phyloP scores from a whole-genome alignment of 371 early-diverging fungal species.

The Apophysomyces variabilis region DNA sequence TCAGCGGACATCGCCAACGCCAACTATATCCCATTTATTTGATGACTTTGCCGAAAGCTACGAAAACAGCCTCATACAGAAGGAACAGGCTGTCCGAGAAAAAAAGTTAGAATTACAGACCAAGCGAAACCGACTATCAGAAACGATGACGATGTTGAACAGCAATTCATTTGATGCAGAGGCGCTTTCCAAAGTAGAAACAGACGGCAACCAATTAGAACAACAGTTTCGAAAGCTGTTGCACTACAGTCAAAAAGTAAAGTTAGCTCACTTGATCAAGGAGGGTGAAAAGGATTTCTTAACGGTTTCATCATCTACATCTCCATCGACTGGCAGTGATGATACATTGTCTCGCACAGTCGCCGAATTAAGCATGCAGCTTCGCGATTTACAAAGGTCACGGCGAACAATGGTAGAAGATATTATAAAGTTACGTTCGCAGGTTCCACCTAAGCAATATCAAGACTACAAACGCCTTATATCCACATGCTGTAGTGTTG shows the following conservation, averaged over 20 bases:
- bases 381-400: conserved; percentile 16
- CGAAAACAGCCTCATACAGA: conserved; percentile 27
- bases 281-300: conserved; percentile 12
- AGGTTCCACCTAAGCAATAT: conserved; percentile 39
- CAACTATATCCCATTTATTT: conserved; percentile 17
- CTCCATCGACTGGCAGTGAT: neutral
- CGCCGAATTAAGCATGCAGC: conserved; percentile 11
- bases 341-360: conserved; percentile 7
- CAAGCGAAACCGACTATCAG: conserved; percentile 27
- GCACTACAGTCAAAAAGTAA: conserved; percentile 23
- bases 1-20: conserved; percentile 12
- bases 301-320: neutral
- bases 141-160: conserved; percentile 21
- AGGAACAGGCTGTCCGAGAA: conserved; percentile 35
- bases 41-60: conserved; percentile 22
- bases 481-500: conserved; percentile 52
- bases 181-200: neutral
- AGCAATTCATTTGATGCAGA: conserved; percentile 18
- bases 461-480: conserved; percentile 55
- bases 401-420: conserved; percentile 28
- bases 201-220: conserved; percentile 13
- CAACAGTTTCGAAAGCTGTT: conserved; percentile 19
- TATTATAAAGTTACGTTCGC: conserved; percentile 24
- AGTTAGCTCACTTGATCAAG: conserved; percentile 11
- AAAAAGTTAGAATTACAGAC: conserved; percentile 29